Base-by-base conservation (phyloP, 257 asterid genomes). In the Solanum dulcamara region DNA sequence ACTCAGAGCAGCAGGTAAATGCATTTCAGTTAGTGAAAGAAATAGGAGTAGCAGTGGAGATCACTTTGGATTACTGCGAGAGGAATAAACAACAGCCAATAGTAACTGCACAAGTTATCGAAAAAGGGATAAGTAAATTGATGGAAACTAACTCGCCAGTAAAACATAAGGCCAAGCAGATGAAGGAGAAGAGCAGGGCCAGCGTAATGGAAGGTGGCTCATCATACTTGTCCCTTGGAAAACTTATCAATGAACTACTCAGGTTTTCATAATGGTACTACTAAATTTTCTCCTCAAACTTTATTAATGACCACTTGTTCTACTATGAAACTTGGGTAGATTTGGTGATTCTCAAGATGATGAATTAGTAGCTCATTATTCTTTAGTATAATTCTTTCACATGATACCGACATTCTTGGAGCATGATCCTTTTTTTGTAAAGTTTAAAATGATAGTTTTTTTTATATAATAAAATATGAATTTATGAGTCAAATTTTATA, bases 11-110 rank as follows among this genome's bases (percentile, higher is more conserved):
- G 42, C 94, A 94, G 60, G 85, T 87, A 84, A 94, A 94, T 17
- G 94, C 97, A 0, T 92, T 94, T 20, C 93, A 91, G 80, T 40
- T 94, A 81, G 95, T 86, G 50, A 88, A 83, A 87, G 97, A 94
- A 70, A 40, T 90, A 59, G 92, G 92, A 11, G 20, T 91, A 72
- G 91, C 93, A 2, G 92, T 88, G 81, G 92, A 84, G 68, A 87
- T 93, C 32, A 86, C 84, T 4, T 28, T 93, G 85, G 89, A 88
- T 53, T 92, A 84, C 57, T n/a, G 62, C 5, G 89, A 88, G 85
- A 60, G 91, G 86, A n/a, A 62, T 24, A 59, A 42, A 26, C 70
- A 77, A 9, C 88, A 87, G 18, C 57, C 30, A 3, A 87, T 90
- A 14, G 28, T 77, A 35, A 24, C 70, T 28, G 89, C 90, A 13